These are phyloP conservation scores for Tephrocybe sp. DNA, from an alignment of 768 basidiomycete genomes.

Conservation along the genomic window DNA sequence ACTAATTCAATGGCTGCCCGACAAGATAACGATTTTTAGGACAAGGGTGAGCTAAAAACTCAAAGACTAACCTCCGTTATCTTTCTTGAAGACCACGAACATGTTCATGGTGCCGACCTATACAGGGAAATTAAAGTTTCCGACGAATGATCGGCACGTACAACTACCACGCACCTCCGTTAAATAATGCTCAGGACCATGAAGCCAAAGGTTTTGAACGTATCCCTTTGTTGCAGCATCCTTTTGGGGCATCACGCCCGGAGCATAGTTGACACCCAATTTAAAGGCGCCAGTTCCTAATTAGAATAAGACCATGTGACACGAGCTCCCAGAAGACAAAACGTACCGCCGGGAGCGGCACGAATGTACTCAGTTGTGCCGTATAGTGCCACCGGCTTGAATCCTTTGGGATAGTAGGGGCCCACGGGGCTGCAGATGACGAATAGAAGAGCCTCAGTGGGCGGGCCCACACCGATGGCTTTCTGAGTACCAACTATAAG, in stretches of 20 bases:
- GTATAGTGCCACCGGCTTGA: constrained; percentile 88
- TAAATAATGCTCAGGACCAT: constrained; percentile 64
- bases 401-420: constrained; percentile 83
- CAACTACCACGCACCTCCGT: constrained; percentile 40
- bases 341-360: constrained; percentile 79
- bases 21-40: constrained; percentile 24
- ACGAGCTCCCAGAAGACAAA: neutral
- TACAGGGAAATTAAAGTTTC: constrained; percentile 34
- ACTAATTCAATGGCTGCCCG: constrained; percentile 70
- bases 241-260: constrained; percentile 83
- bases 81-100: constrained; percentile 75
- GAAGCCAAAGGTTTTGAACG: constrained; percentile 87
- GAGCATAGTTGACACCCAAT: constrained; percentile 87
- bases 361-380: constrained; percentile 84
- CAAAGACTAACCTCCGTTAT: constrained; percentile 54
- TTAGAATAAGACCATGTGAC: neutral
- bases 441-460: constrained; percentile 80
- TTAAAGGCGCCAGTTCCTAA: constrained; percentile 86
- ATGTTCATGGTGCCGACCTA: constrained; percentile 93
- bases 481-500: constrained; percentile 72
- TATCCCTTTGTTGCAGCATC: constrained; percentile 76
- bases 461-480: constrained; percentile 70
- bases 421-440: constrained; percentile 84
- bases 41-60: neutral
- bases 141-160: constrained; percentile 8